Base-by-base conservation (phyloP, 805 yeast species). In the Pichia nakasei region DNA sequence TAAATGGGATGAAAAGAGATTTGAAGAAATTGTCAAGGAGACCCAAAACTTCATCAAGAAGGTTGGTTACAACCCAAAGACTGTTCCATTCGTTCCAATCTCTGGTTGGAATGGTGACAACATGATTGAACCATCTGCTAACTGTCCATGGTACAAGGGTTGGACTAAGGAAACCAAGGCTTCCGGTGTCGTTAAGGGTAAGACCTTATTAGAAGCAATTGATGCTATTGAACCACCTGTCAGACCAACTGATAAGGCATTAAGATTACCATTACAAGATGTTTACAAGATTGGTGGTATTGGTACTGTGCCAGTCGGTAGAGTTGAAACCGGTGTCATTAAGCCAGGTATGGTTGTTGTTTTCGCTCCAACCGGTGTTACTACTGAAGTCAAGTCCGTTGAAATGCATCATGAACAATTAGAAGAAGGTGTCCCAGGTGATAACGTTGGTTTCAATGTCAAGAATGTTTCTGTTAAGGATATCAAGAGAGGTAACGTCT, bases 91-190 rank as follows among this genome's bases (percentile, higher is more conserved):
- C 79, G 89, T 85, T 63, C 95, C 95, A 68, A 80, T 82, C 69
- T 84, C 93, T 62, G 95, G 94, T 64, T 81, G 91, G 82, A 79
- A 81, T 74, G 94, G 94, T 77, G 93, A 83, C 76, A 83, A 83
- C 87, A 83, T 83, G 93, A 79, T 83, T 69, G 91, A 83, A 73
- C 63, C 84, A 43, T 79, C 88, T 59, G 46, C 81, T 59, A 83
- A 83, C 85, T 79, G 85, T 71, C 77, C 86, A 66, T 83, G 93
- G 93, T 77, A 77, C 85, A 75, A 85, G 83, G 85, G 91, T 66
- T 78, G 88, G 93, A 66, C 68, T 64, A 78, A 79, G 76, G 83
- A 80, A 78, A 73, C 81, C 79, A 75, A 81, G 76, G 67, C 76
- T 69, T 22, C 44, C 11, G 82, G 84, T 72, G 72, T 70, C 60